These are phyloP conservation scores for Diospyros kaki DNA, from an alignment of 148 eudicot genomes.

Conservation along the genomic window DNA sequence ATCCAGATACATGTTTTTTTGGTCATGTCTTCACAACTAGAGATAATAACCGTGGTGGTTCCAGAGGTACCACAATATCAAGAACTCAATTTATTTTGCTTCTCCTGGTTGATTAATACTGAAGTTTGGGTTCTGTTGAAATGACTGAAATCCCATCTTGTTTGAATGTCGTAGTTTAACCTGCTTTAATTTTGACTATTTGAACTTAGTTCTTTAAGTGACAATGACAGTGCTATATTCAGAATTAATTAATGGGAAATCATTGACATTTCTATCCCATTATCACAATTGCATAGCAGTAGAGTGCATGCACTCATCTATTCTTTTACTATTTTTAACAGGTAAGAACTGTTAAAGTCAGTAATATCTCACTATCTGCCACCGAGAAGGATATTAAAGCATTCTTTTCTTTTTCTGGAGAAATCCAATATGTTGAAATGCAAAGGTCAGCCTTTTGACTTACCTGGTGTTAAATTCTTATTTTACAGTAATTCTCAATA, in stretches of 20 bases:
- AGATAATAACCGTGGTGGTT: not conserved
- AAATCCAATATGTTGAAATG: slow-evolving; percentile 45
- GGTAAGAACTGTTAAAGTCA: slow-evolving; percentile 43
- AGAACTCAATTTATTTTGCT: not conserved
- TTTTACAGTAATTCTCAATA: not conserved
- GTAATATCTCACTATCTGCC: slow-evolving; percentile 31
- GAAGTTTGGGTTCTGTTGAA: not conserved
- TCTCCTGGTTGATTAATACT: not conserved
- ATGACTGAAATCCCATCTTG: not conserved
- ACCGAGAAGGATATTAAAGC: slow-evolving; percentile 30
- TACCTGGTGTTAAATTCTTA: not conserved
- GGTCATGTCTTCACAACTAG: not conserved
- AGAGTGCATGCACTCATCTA: not conserved
- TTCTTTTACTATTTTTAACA: slow-evolving; percentile 11
- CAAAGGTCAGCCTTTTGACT: slow-evolving; percentile 24
- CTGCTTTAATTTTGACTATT: not conserved
- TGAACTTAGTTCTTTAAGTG: not conserved
- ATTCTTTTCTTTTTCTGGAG: slow-evolving; percentile 48
- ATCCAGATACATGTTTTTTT: not conserved
- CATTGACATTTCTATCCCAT: not conserved
- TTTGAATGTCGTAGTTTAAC: not conserved
- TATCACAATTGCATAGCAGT: not conserved
- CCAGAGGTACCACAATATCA: not conserved
- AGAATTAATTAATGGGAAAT: not conserved
- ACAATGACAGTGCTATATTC: not conserved